Base-by-base conservation (phyloP, 2,329 filamentous ascomycete genomes). In the Dactylellina haptotyla region DNA sequence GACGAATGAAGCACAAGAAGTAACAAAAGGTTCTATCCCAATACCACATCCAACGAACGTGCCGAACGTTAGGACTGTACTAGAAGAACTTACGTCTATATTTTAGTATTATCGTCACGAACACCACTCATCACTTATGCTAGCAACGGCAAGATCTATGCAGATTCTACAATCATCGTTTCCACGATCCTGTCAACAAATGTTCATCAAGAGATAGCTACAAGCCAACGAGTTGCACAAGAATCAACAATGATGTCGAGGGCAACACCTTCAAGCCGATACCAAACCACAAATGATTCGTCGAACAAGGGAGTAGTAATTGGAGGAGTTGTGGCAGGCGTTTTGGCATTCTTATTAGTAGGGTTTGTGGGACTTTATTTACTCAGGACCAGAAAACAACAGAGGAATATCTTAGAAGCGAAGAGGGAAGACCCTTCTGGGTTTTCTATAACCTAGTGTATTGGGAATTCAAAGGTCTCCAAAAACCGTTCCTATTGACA, bases 261-360 rank as follows among this genome's bases (percentile, higher is more conserved):
- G 20, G 32, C 32, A 20, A 30, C 26, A 16, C 25, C 32, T 18
- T 20, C 53, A 4, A 57, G n/a, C 16, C 12, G 30, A 16, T 56
- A 56, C 16, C 28, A 32, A 23, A 56, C 51, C 30, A 32, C 26
- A 9, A 56, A 56, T 23, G 51, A 56, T 37, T 56, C 30, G 10
- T 56, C 51, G 1, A 32, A 20, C 14, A 56, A 56, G 12, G 14
- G 9, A 1, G 51, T 32, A 4, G 34, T 56, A 23, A 56, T 56
- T 12, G 51, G 51, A 1, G 51, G 51, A 6, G 16, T 20, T 10
- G 51, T 56, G 23, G 51, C 51, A 16, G 51, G 51, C 2, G 26
- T n/a, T 23, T 26, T 56, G 20, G 51, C 51, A 2, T n/a, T 56
- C 4, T 14, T 56, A 16, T n/a, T 56, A 1, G 30, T 39, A n/a